These are phyloP conservation scores for Diospyros lotus DNA, from an alignment of 148 eudicot species.

Conservation along the genomic window DNA sequence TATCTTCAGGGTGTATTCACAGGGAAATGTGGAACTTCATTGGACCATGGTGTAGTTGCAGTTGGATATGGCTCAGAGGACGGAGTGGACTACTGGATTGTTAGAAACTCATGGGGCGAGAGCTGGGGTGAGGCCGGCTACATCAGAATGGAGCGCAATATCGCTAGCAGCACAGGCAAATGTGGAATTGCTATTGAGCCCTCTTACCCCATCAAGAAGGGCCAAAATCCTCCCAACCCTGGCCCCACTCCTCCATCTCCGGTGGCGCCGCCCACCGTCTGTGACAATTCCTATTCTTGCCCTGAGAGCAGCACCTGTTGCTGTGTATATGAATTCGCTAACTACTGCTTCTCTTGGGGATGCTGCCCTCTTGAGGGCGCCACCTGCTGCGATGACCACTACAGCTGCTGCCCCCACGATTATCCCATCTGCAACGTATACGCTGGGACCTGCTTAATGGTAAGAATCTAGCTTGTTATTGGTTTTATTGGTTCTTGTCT, in stretches of 20 bases:
- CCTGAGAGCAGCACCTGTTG: conserved; percentile 66
- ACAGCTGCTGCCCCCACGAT: conserved; percentile 82
- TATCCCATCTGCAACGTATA: conserved; percentile 63
- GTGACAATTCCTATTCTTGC: conserved; percentile 61
- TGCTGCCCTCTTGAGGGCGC: conserved; percentile 86
- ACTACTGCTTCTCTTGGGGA: conserved; percentile 70
- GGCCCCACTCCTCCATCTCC: conserved; percentile 97
- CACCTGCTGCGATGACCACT: conserved; percentile 71
- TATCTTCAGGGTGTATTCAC: conserved; percentile 63
- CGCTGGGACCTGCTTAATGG: conserved; percentile 60
- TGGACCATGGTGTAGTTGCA: conserved; percentile 73
- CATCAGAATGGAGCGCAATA: conserved; percentile 57
- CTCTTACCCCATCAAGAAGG: conserved; percentile 60
- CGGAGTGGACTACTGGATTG: conserved; percentile 75
- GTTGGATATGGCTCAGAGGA: conserved; percentile 70
- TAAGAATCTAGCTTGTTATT: conserved; percentile 14
- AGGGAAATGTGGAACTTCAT: conserved; percentile 50
- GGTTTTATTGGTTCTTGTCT: not conserved
- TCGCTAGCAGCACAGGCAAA: conserved; percentile 25
- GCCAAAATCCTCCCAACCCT: conserved; percentile 83
- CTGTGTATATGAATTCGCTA: conserved; percentile 45
- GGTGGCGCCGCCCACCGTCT: conserved; percentile 39
- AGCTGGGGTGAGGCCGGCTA: conserved; percentile 78
- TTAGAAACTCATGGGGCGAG: conserved; percentile 72
- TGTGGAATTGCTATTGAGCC: conserved; percentile 79